Percentiles rank a stretch among this genome's conserved stretches.
phyloP scores from a whole-genome alignment of 192 early-diverging fungal genomes.

The Coemansia biformis region DNA sequence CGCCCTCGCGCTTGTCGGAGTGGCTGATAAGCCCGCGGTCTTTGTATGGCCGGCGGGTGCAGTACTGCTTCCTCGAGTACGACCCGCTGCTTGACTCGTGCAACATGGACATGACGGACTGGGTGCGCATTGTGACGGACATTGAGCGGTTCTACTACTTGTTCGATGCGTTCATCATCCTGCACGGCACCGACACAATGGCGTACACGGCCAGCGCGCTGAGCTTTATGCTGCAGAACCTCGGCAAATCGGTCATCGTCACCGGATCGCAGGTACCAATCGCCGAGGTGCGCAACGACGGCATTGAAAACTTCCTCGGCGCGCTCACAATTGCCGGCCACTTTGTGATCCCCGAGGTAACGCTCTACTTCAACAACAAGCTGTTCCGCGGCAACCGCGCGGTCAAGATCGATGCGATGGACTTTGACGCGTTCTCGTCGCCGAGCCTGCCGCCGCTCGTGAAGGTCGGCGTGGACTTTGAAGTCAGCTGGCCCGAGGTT shows the following conservation, averaged over 20 bases:
- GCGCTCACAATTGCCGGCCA: slow-evolving; percentile 97
- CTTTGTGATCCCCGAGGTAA: slow-evolving; percentile 95
- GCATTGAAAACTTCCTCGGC: slow-evolving; percentile 91
- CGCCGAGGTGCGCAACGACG: slow-evolving; percentile 96
- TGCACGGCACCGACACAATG: slow-evolving; percentile 93
- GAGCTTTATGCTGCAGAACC: slow-evolving; percentile 93
- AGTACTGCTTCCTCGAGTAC: slow-evolving; percentile 94
- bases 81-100: slow-evolving; percentile 91
- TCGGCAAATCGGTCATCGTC: slow-evolving; percentile 96
- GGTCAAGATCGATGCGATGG: slow-evolving; percentile 69
- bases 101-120: slow-evolving; percentile 91
- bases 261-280: slow-evolving; percentile 97
- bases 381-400: slow-evolving; percentile 88
- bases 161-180: slow-evolving; percentile 92
- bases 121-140: slow-evolving; percentile 93
- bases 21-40: slow-evolving; percentile 83
- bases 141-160: slow-evolving; percentile 90
- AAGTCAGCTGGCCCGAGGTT: slow-evolving; percentile 87
- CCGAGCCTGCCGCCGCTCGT: slow-evolving; percentile 88
- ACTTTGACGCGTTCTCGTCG: slow-evolving; percentile 80
- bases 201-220: slow-evolving; percentile 81
- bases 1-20: slow-evolving; percentile 34
- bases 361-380: slow-evolving; percentile 90
- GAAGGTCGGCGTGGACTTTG: slow-evolving; percentile 92
- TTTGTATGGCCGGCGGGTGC: slow-evolving; percentile 85